These are phyloP conservation scores for Hagleromyces aurorensis DNA, from an alignment of 805 yeast genomes.

Conservation along the genomic window DNA sequence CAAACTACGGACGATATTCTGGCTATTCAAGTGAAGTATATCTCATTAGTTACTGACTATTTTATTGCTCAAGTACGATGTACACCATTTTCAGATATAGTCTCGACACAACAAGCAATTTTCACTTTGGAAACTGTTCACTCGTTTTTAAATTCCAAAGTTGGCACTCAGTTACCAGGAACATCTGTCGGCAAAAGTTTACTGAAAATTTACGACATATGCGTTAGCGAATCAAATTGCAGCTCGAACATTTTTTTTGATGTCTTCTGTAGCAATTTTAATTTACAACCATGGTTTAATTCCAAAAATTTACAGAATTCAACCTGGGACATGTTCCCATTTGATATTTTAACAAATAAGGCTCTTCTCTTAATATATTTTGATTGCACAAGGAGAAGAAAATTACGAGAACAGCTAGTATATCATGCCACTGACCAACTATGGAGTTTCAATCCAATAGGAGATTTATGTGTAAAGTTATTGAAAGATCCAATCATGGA, in stretches of 20 bases:
- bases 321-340: constrained; percentile 2
- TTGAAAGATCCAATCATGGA: too few relatives aligned
- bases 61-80: constrained; percentile 7
- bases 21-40: constrained; percentile 12
- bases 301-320: constrained; percentile 1
- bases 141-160: constrained; percentile 10
- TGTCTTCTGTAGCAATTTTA: constrained; percentile 13
- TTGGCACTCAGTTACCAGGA: constrained; percentile 5
- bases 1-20: constrained; percentile 4
- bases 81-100: constrained; percentile 2
- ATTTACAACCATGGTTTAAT: constrained; percentile 17
- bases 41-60: constrained; percentile 14
- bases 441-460: constrained; percentile 10
- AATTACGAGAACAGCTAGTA: constrained; percentile 3
- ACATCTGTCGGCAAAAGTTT: constrained; percentile 15
- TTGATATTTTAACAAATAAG: constrained; percentile 8
- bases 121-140: constrained; percentile 13
- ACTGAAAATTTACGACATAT: constrained; percentile 17
- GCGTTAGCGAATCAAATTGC: constrained; percentile 4
- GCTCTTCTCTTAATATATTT: constrained; percentile 17
- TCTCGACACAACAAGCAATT: constrained; percentile 13
- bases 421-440: constrained; percentile 5
- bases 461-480: constrained; percentile 1
- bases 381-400: constrained; percentile 17
- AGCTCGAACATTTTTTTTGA: constrained; percentile 3